Evolutionary conservation across 352 stramenopile genomes (phyloP).

Genomic region (Pilasporangium apinafurcum): DNA sequence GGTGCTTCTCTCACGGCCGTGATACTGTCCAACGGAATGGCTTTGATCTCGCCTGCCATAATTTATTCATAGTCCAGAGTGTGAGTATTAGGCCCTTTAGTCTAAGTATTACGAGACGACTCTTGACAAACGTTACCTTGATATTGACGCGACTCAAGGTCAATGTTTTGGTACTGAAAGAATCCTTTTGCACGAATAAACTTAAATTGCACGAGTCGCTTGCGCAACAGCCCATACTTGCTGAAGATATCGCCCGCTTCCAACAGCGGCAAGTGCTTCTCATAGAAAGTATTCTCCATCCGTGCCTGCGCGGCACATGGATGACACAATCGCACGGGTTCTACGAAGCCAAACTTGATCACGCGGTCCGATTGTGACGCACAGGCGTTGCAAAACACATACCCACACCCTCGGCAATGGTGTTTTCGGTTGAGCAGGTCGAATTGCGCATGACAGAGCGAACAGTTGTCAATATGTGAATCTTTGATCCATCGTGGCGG

Average conservation of each 20-base stretch:
- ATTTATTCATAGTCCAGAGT: no score
- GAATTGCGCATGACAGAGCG: conserved; percentile 39
- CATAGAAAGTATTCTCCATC: conserved; percentile 61
- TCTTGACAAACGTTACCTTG: conserved; percentile 19
- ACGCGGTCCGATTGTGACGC: conserved; percentile 41
- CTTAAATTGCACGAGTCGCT: conserved; percentile 41
- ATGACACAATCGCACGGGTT: conserved; percentile 53
- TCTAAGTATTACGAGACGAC: not conserved
- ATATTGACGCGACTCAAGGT: conserved; percentile 33
- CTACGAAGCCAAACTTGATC: conserved; percentile 55
- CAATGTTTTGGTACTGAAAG: conserved; percentile 71
- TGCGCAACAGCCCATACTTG: conserved; percentile 64
- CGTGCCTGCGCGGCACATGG: conserved; percentile 29
- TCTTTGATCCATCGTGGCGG: conserved; percentile 60
- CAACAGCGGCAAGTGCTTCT: conserved; percentile 50
- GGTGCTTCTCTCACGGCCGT: conserved; percentile 41
- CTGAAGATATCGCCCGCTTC: conserved; percentile 54
- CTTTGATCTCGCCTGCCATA: conserved; percentile 31
- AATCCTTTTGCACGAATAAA: conserved; percentile 57
- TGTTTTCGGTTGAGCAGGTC: conserved; percentile 64
- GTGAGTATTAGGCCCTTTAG: no score
- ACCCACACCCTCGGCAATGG: conserved; percentile 52
- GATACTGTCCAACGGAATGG: conserved; percentile 59
- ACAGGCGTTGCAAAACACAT: conserved; percentile 53
- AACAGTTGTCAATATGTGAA: conserved; percentile 39